These are phyloP conservation scores for Arabidopsis suecica DNA, from an alignment of 345 rosid genomes.

Conservation along the genomic window DNA sequence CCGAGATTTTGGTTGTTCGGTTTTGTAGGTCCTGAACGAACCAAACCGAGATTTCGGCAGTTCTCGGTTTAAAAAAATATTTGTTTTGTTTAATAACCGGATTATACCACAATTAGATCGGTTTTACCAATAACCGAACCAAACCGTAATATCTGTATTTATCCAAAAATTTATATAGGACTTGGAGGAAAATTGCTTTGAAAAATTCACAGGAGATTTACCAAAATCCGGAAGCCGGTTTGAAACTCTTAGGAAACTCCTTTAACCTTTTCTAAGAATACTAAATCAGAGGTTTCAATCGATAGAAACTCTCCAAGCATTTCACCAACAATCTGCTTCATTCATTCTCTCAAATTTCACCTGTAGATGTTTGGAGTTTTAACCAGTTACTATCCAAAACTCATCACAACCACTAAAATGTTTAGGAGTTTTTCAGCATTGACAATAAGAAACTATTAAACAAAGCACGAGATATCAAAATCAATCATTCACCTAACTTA, in stretches of 20 bases:
- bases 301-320: slow-evolving; percentile 31
- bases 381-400: slow-evolving; percentile 10
- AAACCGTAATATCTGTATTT: too few species aligned
- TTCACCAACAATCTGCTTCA: slow-evolving; percentile 21
- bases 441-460: slow-evolving; percentile 5
- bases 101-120: too few species aligned
- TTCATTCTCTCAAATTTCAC: slow-evolving; percentile 5
- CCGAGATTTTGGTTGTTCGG: too few species aligned
- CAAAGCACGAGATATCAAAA: slow-evolving; percentile 20
- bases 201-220: slow-evolving; percentile 1
- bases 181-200: too few species aligned
- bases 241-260: slow-evolving; percentile 5
- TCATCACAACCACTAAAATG: not conserved
- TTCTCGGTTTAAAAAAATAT: too few species aligned
- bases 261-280: not conserved
- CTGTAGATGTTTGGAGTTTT: not conserved
- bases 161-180: too few species aligned
- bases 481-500: slow-evolving; percentile 29
- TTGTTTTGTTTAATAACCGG: too few species aligned
- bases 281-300: slow-evolving; percentile 30
- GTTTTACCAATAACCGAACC: too few species aligned
- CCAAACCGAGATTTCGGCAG: too few species aligned
- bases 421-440: not conserved
- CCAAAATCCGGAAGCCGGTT: slow-evolving; percentile 11
- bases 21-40: too few species aligned